phyloP scores from a whole-genome alignment of 345 rosid genomes.

The Chamaenerion angustifolium region DNA sequence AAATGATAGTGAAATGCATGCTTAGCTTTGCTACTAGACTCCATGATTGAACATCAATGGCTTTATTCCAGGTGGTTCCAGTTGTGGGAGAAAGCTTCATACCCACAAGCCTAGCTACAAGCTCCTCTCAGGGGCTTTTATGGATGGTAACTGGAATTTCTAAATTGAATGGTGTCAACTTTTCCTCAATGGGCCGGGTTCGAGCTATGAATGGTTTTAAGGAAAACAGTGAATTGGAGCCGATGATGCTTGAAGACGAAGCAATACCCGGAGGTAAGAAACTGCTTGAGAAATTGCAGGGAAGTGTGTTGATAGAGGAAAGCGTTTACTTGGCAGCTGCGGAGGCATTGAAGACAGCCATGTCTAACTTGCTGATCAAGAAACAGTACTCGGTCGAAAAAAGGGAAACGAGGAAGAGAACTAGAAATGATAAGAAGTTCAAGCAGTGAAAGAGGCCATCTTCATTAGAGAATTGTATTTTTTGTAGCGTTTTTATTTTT shows the following conservation, averaged over 20 bases:
- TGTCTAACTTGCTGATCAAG: conserved; percentile 67
- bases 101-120: conserved; percentile 48
- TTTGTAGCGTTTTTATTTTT: too few relatives aligned
- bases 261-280: conserved; percentile 52
- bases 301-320: conserved; percentile 40
- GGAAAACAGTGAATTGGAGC: conserved; percentile 12
- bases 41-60: neutral
- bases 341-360: conserved; percentile 63
- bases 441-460: conserved; percentile 16
- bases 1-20: too few relatives aligned
- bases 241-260: conserved; percentile 23
- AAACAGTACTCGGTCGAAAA: conserved; percentile 66
- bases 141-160: conserved; percentile 82
- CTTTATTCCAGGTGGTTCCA: conserved; percentile 34
- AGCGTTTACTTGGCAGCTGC: conserved; percentile 53
- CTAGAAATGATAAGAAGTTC: conserved; percentile 64
- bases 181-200: conserved; percentile 37
- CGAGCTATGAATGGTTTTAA: conserved; percentile 29
- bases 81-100: conserved; percentile 47
- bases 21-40: too few relatives aligned
- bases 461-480: neutral
- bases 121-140: conserved; percentile 28
- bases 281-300: conserved; percentile 54
- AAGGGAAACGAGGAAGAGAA: conserved; percentile 75
- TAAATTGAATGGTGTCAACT: conserved; percentile 33